A percentile compares a stretch with the other conserved stretches of the same genome.
Conservation (phyloP, 1,284 basidiomycete genomes). For the Xerocomus amazonicus region DNA sequence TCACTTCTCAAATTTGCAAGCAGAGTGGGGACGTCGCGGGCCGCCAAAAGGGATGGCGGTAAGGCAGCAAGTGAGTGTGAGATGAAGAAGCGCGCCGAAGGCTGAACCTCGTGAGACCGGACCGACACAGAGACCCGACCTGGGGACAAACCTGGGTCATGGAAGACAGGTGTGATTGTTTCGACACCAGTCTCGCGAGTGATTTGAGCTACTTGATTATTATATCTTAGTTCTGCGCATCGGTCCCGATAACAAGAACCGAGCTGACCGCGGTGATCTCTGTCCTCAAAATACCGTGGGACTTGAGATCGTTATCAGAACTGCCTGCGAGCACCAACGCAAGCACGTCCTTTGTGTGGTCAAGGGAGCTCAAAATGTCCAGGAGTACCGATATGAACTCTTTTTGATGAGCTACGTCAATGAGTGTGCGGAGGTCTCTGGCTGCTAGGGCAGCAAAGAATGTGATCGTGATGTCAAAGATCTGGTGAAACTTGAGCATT, state of each 20-base stretch:
- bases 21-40: slow-evolving; percentile 35
- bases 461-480: slow-evolving; percentile 47
- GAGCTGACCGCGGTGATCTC: slow-evolving; percentile 26
- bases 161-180: slow-evolving; percentile 42
- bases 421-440: slow-evolving; percentile 49
- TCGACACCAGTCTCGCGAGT: slow-evolving; percentile 45
- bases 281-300: slow-evolving; percentile 37
- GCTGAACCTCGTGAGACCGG: slow-evolving; percentile 34
- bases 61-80: slow-evolving; percentile 41
- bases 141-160: slow-evolving; percentile 37
- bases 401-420: slow-evolving; percentile 45
- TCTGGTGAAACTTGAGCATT: slow-evolving; percentile 3
- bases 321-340: slow-evolving; percentile 13
- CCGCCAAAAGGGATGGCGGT: slow-evolving; percentile 33
- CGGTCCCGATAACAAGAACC: neutral
- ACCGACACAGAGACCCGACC: slow-evolving; percentile 5
- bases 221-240: slow-evolving; percentile 5
- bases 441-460: slow-evolving; percentile 59
- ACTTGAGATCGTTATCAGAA: slow-evolving; percentile 46
- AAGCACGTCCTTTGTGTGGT: slow-evolving; percentile 45
- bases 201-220: slow-evolving; percentile 37
- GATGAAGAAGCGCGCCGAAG: slow-evolving; percentile 53
- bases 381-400: slow-evolving; percentile 45
- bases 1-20: slow-evolving; percentile 39
- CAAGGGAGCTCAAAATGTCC: slow-evolving; percentile 36